Evolutionary conservation across 2,329 filamentous ascomycete species (phyloP), one percentile per base, ranked within the genome.

Genomic region (Paecilomyces fulvus): DNA sequence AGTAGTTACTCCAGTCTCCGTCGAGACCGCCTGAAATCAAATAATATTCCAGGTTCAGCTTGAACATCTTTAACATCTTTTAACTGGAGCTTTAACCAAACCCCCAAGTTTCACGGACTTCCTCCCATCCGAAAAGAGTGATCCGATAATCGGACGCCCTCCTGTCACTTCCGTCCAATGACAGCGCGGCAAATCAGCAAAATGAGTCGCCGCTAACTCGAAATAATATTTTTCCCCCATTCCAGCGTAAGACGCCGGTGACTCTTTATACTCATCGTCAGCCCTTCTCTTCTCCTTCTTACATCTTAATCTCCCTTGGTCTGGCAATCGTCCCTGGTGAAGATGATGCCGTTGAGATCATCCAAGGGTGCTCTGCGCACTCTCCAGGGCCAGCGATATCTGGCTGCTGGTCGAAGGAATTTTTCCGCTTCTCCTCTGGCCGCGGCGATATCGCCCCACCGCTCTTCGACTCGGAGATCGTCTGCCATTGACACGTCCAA

Each of bases 281-380:
- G 48, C 59, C 56, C 55, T 55, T 62, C 58, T 53, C 33, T 52
- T 48, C 37, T 55, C 49, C 57, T 49, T 60, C 52, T 51, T 56
- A 52, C 54, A 50, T 60, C 61, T 57, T 54, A 58, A 49, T 58
- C 25, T 21, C 59, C 57, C 28, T 52, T 66, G 68, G 68, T 66
- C 64, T 67, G 70, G 67, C 61, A 64, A 56, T 68, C 65, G 66
- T 70, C 66, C 60, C 57, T 55, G 60, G 57, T 59, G 57, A 75
- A 64, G 64, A 80, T 81, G 78, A 75, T 80, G 73, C 73, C 78
- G 69, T 64, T 78, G 66, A 73, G 75, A 69, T 74, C 77, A 60
- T 77, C 78, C 58, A 76, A 75, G 65, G 73, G 70, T 63, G 76
- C 77, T 56, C 65, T 78, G 66, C 75, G 78, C 67, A 72, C 77